Conservation (phyloP, 352 stramenopile genomes). For the Phytophthora hybrid region DNA sequence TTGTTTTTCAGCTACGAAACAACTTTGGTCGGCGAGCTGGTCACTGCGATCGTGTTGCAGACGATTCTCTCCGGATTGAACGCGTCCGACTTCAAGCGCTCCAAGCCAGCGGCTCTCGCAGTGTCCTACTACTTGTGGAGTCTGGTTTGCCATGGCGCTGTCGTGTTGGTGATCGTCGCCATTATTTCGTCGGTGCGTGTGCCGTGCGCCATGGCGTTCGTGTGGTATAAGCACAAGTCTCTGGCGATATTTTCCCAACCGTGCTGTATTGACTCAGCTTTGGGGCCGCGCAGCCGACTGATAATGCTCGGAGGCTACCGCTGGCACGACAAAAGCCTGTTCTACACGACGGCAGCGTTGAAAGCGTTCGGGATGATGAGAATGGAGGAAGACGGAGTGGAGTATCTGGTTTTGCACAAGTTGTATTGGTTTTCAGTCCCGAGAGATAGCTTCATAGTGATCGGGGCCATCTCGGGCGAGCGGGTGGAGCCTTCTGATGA, state of each 20-base stretch:
- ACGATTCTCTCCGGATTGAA: slow-evolving; percentile 4
- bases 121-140: slow-evolving; percentile 18
- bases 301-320: slow-evolving; percentile 10
- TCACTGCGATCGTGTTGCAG: slow-evolving; percentile 13
- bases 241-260: background rate
- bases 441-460: slow-evolving; percentile 9
- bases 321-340: background rate
- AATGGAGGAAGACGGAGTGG: slow-evolving; percentile 1
- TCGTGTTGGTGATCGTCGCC: background rate
- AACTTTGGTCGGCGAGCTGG: slow-evolving; percentile 6
- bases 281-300: slow-evolving; percentile 8
- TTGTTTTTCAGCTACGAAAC: slow-evolving; percentile 20
- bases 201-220: background rate
- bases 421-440: slow-evolving; percentile 8
- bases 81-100: slow-evolving; percentile 17
- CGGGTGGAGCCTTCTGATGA: slow-evolving; percentile 3
- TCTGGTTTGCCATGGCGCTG: slow-evolving; percentile 4
- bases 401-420: slow-evolving; percentile 11
- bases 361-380: slow-evolving; percentile 12
- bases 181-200: slow-evolving; percentile 3
- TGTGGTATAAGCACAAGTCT: slow-evolving; percentile 14
- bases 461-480: slow-evolving; percentile 5
- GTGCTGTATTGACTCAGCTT: background rate
- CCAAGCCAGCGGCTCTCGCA: background rate
- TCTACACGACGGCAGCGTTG: background rate